A percentile compares a stretch with the other conserved stretches of the same genome.
phyloP scores from a whole-genome alignment of 75 land plant species.

The Cupressus sempervirens region DNA sequence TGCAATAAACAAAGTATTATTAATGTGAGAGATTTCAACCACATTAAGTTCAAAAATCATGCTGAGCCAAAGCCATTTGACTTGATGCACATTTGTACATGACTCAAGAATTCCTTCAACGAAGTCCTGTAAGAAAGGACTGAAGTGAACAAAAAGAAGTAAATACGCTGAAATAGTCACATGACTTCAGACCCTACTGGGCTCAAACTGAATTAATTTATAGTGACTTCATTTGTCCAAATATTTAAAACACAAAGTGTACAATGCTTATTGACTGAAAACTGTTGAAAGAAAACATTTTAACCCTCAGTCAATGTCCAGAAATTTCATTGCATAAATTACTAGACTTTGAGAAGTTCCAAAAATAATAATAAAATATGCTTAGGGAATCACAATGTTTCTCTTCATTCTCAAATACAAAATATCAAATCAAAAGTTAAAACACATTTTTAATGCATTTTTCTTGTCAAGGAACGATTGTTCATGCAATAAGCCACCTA shows the following conservation, averaged over 20 bases:
- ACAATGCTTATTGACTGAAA: not conserved
- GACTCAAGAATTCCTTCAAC: not conserved
- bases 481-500: constrained; percentile 20
- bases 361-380: not conserved
- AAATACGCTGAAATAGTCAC: not conserved
- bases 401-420: not conserved
- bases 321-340: not conserved
- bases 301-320: not conserved
- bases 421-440: not conserved
- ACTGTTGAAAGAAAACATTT: not conserved
- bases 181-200: not conserved
- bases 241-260: not conserved
- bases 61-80: not conserved
- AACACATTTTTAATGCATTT: not conserved
- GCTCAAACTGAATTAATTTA: not conserved
- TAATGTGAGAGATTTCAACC: not conserved
- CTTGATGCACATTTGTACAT: not conserved
- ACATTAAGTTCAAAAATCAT: not conserved
- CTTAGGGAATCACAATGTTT: not conserved
- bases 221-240: not conserved
- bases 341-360: not conserved
- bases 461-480: not conserved
- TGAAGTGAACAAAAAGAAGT: not conserved
- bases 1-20: constrained; percentile 22
- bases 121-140: not conserved